Evolutionary conservation across 2,329 filamentous ascomycete genomes (phyloP).

Genomic region (Dactylellina haptotyla): DNA sequence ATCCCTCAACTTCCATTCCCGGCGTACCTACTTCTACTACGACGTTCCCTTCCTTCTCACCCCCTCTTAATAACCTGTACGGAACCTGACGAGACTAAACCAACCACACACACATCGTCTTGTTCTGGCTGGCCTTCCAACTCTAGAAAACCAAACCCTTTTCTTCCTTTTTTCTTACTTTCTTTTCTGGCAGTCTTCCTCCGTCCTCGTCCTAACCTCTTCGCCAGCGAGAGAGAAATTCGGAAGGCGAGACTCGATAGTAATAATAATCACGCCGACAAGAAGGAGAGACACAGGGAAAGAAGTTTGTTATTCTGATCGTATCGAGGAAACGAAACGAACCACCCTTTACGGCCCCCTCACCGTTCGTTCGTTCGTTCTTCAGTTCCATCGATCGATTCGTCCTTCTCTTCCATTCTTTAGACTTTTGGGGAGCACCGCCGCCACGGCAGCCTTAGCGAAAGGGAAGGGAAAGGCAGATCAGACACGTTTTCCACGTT

Average conservation of each 20-base stretch:
- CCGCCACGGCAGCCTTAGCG: conserved; percentile 54
- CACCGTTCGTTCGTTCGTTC: conserved; percentile 9
- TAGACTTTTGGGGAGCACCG: conserved; percentile 32
- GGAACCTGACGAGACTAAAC: no score
- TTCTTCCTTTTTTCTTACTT: not conserved
- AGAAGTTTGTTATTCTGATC: no score
- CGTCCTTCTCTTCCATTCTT: conserved; percentile 5
- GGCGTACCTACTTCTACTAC: conserved; percentile 45
- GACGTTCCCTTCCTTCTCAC: conserved; percentile 1
- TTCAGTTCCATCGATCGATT: conserved; percentile 16
- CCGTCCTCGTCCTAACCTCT: not conserved
- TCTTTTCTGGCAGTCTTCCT: conserved; percentile 19
- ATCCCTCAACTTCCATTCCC: conserved; percentile 54
- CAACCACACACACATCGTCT: no score
- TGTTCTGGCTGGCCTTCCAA: conserved; percentile 45
- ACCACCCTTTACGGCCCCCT: no score
- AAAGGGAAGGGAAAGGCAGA: conserved; percentile 47
- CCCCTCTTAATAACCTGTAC: conserved; percentile 38
- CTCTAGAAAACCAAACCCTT: conserved; percentile 29
- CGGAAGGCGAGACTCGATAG: conserved; percentile 36
- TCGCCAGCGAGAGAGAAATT: conserved; percentile 33
- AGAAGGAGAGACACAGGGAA: not conserved
- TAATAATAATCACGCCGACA: no score
- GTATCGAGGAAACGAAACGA: no score
- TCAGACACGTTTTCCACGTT: conserved; percentile 55